phyloP scores from a whole-genome alignment of 2,329 filamentous ascomycete species.

The Talaromyces amestolkiae region DNA sequence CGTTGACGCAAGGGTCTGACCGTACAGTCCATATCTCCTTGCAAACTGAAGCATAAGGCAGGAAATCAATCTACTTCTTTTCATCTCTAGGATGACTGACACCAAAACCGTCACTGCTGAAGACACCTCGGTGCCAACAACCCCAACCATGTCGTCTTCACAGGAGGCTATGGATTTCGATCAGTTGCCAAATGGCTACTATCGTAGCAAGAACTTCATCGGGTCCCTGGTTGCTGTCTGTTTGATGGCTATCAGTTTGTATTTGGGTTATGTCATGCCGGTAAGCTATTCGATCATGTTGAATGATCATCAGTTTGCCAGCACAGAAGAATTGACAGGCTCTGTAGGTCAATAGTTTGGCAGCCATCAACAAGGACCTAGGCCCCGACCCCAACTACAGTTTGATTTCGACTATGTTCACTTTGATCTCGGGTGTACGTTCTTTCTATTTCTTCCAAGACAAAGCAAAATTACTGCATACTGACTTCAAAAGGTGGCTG shows the following conservation, averaged over 20 bases:
- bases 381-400: conserved; percentile 29
- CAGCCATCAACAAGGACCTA: conserved; percentile 30
- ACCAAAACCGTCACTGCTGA: background rate
- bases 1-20: background rate
- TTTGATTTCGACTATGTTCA: conserved; percentile 31
- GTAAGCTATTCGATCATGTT: conserved; percentile 6
- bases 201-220: conserved; percentile 23
- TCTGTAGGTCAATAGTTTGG: conserved; percentile 22
- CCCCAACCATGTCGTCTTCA: background rate
- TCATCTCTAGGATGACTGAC: background rate
- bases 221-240: conserved; percentile 22
- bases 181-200: conserved; percentile 21
- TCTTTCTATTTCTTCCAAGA: background rate
- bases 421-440: conserved; percentile 25
- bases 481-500: conserved; percentile 23
- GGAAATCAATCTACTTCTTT: background rate
- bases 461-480: background rate
- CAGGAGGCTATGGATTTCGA: conserved; percentile 11
- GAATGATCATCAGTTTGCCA: background rate
- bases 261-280: conserved; percentile 26
- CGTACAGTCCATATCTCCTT: background rate
- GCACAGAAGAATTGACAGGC: background rate
- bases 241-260: conserved; percentile 23
- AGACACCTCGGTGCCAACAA: conserved; percentile 3
- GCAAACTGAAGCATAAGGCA: background rate